phyloP scores from a whole-genome alignment of 78 protist species.

The Dictyostelium brefeldianum region DNA sequence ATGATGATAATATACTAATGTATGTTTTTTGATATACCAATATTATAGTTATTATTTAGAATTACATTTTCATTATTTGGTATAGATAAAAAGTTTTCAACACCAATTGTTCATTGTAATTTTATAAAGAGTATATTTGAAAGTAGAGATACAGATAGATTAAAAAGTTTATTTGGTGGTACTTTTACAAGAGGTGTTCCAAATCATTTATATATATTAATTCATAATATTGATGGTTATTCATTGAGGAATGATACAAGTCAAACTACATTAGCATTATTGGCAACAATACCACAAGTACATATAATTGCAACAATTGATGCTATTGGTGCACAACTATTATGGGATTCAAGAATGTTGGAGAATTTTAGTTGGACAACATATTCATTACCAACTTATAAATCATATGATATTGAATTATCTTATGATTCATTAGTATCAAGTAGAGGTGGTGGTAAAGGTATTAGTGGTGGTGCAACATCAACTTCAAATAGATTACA shows the following conservation, averaged over 20 bases:
- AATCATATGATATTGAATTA: background rate
- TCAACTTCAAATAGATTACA: background rate
- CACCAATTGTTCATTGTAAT: constrained; percentile 21
- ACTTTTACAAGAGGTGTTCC: background rate
- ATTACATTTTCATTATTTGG: constrained; percentile 27
- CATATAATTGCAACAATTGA: constrained; percentile 19
- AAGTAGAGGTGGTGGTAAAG: background rate
- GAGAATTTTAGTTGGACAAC: background rate
- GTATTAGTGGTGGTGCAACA: background rate
- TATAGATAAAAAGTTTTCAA: background rate
- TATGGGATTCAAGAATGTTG: constrained; percentile 2
- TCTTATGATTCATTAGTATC: background rate
- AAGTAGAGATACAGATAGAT: background rate
- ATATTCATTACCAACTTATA: constrained; percentile 19
- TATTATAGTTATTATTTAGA: background rate
- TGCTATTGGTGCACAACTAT: background rate
- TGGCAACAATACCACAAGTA: background rate
- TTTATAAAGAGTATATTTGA: constrained; percentile 28
- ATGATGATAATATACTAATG: no score
- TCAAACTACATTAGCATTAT: background rate
- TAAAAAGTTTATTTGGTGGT: background rate
- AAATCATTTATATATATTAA: background rate
- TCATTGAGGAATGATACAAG: background rate
- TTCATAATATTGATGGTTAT: constrained; percentile 31
- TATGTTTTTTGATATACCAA: background rate